Conservation (phyloP, 305 asterid species). For the Caryopteris hybrid region DNA sequence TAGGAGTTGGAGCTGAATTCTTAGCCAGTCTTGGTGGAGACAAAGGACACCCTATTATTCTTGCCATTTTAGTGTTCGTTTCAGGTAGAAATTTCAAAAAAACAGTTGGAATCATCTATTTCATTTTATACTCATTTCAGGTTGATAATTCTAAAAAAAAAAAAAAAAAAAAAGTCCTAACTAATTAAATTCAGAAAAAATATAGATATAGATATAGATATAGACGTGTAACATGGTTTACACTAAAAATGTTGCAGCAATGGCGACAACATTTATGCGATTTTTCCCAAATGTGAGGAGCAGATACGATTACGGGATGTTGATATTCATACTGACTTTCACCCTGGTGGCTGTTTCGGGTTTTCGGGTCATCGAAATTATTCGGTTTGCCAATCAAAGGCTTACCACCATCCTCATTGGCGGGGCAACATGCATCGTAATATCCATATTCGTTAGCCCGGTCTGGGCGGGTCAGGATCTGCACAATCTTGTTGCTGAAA, state of each 20-base stretch:
- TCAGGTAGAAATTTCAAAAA: conserved; percentile 46
- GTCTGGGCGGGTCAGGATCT: conserved; percentile 91
- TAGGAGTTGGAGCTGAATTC: conserved; percentile 68
- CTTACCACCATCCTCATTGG: conserved; percentile 61
- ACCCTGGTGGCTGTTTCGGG: conserved; percentile 68
- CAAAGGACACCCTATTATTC: conserved; percentile 55
- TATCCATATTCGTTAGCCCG: conserved; percentile 52
- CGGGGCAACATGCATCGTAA: conserved; percentile 45
- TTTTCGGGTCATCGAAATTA: conserved; percentile 39
- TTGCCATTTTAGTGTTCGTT: conserved; percentile 50
- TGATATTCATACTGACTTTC: conserved; percentile 71
- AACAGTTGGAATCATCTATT: no score
- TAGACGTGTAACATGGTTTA: no score
- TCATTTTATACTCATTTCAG: no score
- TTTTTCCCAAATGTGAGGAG: conserved; percentile 52
- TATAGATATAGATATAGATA: no score
- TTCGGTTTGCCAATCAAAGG: conserved; percentile 53
- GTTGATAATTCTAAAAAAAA: no score
- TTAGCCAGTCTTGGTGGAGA: conserved; percentile 47
- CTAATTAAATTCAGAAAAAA: no score
- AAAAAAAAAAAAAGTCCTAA: no score
- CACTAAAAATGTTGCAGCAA: conserved; percentile 41
- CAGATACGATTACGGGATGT: conserved; percentile 64
- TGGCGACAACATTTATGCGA: conserved; percentile 43
- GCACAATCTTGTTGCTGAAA: conserved; percentile 37